Conservation (phyloP, 2,329 filamentous ascomycete genomes). For the Talaromyces sp. region DNA sequence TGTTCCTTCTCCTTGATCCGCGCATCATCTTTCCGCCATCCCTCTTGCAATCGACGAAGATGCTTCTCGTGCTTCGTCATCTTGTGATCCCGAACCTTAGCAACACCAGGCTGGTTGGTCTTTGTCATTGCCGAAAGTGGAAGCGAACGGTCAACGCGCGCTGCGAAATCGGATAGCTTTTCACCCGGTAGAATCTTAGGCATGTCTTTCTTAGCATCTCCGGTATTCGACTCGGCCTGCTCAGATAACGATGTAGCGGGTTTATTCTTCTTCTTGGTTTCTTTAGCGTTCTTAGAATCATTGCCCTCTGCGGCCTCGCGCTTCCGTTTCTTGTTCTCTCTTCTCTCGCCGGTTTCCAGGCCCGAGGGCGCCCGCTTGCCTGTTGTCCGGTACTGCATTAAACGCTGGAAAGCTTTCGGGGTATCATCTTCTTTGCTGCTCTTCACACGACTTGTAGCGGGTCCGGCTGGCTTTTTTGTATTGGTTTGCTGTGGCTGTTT, state of each 20-base stretch:
- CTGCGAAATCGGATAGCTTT: conserved; percentile 75
- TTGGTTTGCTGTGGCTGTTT: conserved; percentile 21
- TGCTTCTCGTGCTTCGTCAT: conserved; percentile 82
- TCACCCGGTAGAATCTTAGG: conserved; percentile 83
- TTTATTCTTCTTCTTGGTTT: conserved; percentile 15
- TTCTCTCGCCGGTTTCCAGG: conserved; percentile 56
- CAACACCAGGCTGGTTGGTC: conserved; percentile 39
- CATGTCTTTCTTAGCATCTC: conserved; percentile 28
- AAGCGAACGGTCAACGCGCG: conserved; percentile 80
- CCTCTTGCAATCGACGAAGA: conserved; percentile 63
- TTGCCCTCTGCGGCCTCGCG: conserved; percentile 18
- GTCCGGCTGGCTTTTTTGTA: conserved; percentile 54
- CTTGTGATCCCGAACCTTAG: conserved; percentile 55
- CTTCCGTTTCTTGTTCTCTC: conserved; percentile 55
- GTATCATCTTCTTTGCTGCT: conserved; percentile 68
- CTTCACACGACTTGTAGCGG: conserved; percentile 37
- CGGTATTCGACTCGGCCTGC: conserved; percentile 10
- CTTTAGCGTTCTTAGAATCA: too few relatives aligned
- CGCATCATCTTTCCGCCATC: conserved; percentile 60
- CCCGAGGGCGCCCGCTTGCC: conserved; percentile 64
- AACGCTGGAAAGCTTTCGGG: conserved; percentile 80
- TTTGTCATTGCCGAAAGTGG: conserved; percentile 74
- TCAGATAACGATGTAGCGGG: conserved; percentile 2
- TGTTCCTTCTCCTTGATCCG: conserved; percentile 71
- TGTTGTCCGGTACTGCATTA: conserved; percentile 75